phyloP scores from a whole-genome alignment of 257 asterid species.

The Solanum sejunctum region DNA sequence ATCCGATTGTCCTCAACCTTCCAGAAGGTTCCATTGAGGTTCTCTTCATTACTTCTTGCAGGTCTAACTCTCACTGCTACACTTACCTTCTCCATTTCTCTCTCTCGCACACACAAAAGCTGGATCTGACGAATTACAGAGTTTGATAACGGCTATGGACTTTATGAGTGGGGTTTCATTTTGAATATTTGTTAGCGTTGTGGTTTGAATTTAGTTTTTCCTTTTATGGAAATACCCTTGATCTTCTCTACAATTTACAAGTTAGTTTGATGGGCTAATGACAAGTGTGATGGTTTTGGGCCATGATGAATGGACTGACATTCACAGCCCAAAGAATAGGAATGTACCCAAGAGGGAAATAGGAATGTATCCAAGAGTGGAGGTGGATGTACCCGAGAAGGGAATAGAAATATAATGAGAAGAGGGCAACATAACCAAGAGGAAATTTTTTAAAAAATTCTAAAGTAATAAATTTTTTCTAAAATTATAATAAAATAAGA shows the following conservation, averaged over 20 bases:
- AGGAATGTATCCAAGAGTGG: too few relatives aligned
- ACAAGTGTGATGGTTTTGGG: background rate
- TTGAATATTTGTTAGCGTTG: background rate
- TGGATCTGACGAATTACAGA: background rate
- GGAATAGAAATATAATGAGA: too few relatives aligned
- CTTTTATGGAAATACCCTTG: background rate
- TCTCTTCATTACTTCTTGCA: conserved; percentile 32
- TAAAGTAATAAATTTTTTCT: too few relatives aligned
- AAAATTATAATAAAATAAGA: too few relatives aligned
- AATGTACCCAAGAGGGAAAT: too few relatives aligned
- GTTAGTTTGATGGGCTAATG: background rate
- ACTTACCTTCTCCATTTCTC: conserved; percentile 82
- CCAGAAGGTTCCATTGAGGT: conserved; percentile 50
- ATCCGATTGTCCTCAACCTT: conserved; percentile 69
- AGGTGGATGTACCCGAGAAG: too few relatives aligned
- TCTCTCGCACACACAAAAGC: background rate
- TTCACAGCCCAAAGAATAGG: background rate
- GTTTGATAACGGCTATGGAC: background rate
- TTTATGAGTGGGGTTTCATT: background rate
- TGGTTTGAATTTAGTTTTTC: background rate
- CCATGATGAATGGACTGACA: background rate
- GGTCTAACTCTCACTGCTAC: conserved; percentile 95
- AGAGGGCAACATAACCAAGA: too few relatives aligned
- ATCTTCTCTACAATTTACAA: background rate
- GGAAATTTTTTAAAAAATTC: too few relatives aligned